Evolutionary conservation across 2,329 filamentous ascomycete species (phyloP).

Genomic region (Colletotrichum melonis): DNA sequence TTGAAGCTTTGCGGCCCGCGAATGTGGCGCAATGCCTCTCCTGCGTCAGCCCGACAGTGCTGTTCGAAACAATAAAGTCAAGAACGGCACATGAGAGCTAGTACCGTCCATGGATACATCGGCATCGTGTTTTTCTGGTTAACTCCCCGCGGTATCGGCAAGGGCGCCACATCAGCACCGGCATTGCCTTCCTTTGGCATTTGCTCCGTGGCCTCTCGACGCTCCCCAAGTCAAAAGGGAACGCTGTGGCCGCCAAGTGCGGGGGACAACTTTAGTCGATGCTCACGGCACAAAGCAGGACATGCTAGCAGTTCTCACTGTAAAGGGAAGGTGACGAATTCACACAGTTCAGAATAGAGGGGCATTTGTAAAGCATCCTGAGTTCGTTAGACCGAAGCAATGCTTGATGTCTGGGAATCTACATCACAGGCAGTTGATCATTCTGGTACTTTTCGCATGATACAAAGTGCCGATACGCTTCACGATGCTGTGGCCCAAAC

Average conservation of each 20-base stretch:
- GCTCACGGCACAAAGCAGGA: background rate
- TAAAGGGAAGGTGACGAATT: too few species aligned
- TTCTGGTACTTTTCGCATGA: too few species aligned
- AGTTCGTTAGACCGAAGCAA: too few species aligned
- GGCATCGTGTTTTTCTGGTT: background rate
- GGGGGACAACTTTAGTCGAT: background rate
- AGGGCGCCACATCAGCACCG: background rate
- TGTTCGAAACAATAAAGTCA: background rate
- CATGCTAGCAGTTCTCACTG: too few species aligned
- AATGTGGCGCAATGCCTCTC: background rate
- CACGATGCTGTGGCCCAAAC: too few species aligned
- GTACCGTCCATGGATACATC: background rate
- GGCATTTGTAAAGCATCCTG: too few species aligned
- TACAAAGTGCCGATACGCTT: too few species aligned
- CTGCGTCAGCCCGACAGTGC: background rate
- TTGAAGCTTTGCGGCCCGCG: too few species aligned
- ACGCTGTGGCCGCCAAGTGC: background rate
- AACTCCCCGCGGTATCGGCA: background rate
- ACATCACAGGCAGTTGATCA: too few species aligned
- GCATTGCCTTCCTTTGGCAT: background rate
- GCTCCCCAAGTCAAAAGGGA: background rate
- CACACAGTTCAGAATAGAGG: too few species aligned
- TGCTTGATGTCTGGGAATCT: too few species aligned
- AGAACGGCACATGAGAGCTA: background rate
- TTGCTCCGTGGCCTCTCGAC: background rate